phyloP scores from a whole-genome alignment of 2,329 filamentous ascomycete species.

The Curvularia sp. region DNA sequence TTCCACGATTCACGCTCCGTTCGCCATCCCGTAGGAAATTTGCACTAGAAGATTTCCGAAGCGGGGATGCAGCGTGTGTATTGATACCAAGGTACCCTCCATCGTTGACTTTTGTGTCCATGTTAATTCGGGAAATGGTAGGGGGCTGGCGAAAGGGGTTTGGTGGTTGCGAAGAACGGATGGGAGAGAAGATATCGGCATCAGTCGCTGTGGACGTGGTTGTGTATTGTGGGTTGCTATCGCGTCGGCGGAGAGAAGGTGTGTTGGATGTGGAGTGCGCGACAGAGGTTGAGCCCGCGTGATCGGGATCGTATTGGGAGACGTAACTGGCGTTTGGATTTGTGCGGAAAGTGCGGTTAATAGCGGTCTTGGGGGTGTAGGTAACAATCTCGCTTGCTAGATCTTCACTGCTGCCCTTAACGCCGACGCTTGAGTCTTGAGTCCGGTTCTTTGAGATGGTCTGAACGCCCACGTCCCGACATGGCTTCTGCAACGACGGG shows the following conservation, averaged over 20 bases:
- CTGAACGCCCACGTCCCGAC: constrained; percentile 81
- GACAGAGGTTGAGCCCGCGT: constrained; percentile 34
- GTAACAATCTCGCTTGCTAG: constrained; percentile 63
- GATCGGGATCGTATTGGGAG: constrained; percentile 74
- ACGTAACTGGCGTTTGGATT: constrained; percentile 84
- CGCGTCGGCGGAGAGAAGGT: constrained; percentile 33
- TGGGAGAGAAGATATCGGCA: constrained; percentile 55
- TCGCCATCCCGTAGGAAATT: constrained; percentile 54
- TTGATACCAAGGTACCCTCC: constrained; percentile 84
- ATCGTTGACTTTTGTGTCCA: constrained; percentile 48
- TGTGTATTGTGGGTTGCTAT: constrained; percentile 44
- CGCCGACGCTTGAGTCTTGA: constrained; percentile 49
- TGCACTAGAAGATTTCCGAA: constrained; percentile 77
- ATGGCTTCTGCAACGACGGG: constrained; percentile 81
- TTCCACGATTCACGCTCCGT: constrained; percentile 19
- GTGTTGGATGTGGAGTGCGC: constrained; percentile 33
- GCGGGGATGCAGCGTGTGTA: constrained; percentile 79
- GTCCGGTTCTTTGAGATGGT: constrained; percentile 57
- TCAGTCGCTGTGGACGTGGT: constrained; percentile 49
- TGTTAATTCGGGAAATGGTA: constrained; percentile 59
- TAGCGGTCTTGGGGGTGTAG: constrained; percentile 66
- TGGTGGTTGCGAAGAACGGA: constrained; percentile 54
- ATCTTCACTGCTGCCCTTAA: constrained; percentile 53
- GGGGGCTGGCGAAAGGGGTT: constrained; percentile 60
- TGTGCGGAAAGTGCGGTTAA: constrained; percentile 77